Percentiles rank a stretch among this genome's conserved stretches.
Conservation (phyloP, 2,329 filamentous ascomycete genomes). For the Aspergillus aculeatinus region DNA sequence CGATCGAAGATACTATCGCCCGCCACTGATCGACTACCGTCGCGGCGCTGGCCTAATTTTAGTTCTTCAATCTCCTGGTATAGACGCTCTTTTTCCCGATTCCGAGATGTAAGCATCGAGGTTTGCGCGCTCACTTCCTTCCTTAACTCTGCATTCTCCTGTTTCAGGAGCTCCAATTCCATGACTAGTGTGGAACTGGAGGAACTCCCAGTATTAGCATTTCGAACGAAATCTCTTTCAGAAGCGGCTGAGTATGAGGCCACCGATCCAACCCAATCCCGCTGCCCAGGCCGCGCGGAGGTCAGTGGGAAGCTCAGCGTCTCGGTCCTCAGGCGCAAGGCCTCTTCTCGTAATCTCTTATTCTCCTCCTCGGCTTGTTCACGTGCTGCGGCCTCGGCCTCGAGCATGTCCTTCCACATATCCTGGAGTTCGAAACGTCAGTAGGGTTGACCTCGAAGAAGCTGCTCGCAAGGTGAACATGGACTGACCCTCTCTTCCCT, state of each 20-base stretch:
- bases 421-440: conserved; percentile 51
- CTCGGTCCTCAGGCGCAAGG: conserved; percentile 64
- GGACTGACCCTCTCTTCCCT: conserved; percentile 48
- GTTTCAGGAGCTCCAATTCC: conserved; percentile 79
- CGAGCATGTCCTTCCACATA: conserved; percentile 92
- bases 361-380: conserved; percentile 92
- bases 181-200: conserved; percentile 72
- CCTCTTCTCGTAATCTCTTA: conserved; percentile 76
- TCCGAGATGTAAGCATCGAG: conserved; percentile 94
- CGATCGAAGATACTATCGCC: conserved; percentile 91
- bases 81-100: conserved; percentile 88
- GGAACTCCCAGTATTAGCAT: conserved; percentile 54
- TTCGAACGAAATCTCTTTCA: conserved; percentile 38
- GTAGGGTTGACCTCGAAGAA: background rate
- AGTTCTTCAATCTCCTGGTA: conserved; percentile 97
- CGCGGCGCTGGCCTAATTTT: conserved; percentile 80
- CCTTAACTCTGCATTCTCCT: conserved; percentile 88
- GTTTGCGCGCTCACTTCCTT: conserved; percentile 93
- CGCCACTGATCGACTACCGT: conserved; percentile 57
- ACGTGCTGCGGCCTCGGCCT: conserved; percentile 83
- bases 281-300: conserved; percentile 33
- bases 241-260: conserved; percentile 39
- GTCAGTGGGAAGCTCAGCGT: conserved; percentile 28
- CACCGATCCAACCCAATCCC: conserved; percentile 37
- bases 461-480: background rate